phyloP scores from a whole-genome alignment of 179 eudicot genomes.

The Beta macrorhiza region DNA sequence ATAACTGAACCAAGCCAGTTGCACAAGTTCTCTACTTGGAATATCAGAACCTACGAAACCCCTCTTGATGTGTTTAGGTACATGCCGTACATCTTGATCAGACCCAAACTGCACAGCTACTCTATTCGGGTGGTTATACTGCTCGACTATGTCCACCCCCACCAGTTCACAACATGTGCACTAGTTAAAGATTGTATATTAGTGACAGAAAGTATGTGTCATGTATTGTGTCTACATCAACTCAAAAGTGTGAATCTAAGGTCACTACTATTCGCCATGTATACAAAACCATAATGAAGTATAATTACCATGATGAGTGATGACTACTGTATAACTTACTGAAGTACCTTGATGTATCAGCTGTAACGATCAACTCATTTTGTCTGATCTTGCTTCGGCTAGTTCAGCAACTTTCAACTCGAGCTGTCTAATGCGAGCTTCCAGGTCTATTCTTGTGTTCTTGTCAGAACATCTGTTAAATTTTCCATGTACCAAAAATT shows the following conservation, averaged over 20 bases:
- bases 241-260: neutral
- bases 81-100: too few species aligned
- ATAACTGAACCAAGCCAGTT: constrained; percentile 31
- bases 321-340: too few species aligned
- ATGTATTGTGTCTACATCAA: neutral
- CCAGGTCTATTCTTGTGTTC: neutral
- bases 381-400: neutral
- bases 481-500: neutral
- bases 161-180: neutral
- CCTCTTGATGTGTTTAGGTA: constrained; percentile 1
- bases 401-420: constrained; percentile 19
- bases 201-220: neutral
- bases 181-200: neutral
- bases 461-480: neutral
- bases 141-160: too few species aligned
- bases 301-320: too few species aligned
- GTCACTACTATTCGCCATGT: neutral
- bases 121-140: too few species aligned
- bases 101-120: too few species aligned
- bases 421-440: constrained; percentile 13
- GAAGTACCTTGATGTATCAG: neutral
- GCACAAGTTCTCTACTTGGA: constrained; percentile 25
- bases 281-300: neutral
- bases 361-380: neutral
- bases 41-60: constrained; percentile 13